Base-by-base conservation (phyloP, 306 rosid genomes). In the Benincasa hispida region DNA sequence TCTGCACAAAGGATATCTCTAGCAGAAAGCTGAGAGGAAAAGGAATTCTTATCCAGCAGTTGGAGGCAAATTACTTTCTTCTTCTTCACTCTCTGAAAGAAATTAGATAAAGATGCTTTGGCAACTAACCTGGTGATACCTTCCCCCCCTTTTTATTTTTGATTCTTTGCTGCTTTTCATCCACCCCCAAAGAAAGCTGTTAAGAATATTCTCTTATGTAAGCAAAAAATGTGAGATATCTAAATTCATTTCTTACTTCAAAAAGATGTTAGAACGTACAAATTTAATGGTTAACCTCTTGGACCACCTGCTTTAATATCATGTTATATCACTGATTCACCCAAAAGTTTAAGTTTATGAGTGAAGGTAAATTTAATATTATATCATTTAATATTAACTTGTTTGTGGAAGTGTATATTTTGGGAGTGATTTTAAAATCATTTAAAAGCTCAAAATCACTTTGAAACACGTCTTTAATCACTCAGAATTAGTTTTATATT, bases 51-150 rank as follows among this genome's bases (percentile, higher is more conserved):
- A 78, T 74, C 21, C 15, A 57, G 77, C 72, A 50, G 75, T 72
- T 79, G 81, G 78, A 83, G 73, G 70, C 57, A 27, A 30, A 45
- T 14, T 51, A 37, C 70, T 41, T 83, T 10, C 45, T 73, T 30
- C 62, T 73, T 81, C 22, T 34, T 63, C 41, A 53, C 45, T 55
- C 34, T 14, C 60, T 15, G 62, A 32, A 75, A 75, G 69, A 21
- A 47, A 65, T 77, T 9, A 21, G 77, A 69, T 61, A 72, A 57
- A 72, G 82, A 82, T 85, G 62, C 84, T 56, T 35, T 69, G 76
- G 37, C 79, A 55, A 50, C 77, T 78, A 45, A n/a, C 3, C 22
- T 39, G 47, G 22, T 59, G 18, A 45, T 79, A 77, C 75, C 76
- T 22, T 28, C 39, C 47, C 51, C 51, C 5, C 13, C 13, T 45